Evolutionary conservation across 371 early-diverging fungal genomes (phyloP).

Genomic region (Mortierella sp.): DNA sequence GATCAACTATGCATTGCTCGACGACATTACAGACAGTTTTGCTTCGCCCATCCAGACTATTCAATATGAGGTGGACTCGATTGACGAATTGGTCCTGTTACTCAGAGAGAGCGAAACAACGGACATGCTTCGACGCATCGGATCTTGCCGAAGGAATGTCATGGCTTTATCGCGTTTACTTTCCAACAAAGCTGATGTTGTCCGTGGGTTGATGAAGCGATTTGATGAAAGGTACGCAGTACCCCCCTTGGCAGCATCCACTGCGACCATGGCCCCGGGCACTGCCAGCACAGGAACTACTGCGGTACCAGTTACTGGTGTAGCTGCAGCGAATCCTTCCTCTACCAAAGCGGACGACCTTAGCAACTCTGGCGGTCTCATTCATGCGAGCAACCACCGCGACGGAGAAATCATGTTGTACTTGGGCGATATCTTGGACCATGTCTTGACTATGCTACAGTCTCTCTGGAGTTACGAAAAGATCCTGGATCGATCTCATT

Average conservation of each 20-base stretch:
- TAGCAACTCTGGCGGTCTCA: slow-evolving; percentile 7
- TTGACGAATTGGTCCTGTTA: slow-evolving; percentile 88
- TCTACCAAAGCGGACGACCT: not conserved
- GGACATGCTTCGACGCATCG: slow-evolving; percentile 89
- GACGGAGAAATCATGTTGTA: slow-evolving; percentile 79
- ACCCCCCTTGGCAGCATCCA: slow-evolving; percentile 31
- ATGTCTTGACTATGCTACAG: slow-evolving; percentile 93
- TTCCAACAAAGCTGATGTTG: slow-evolving; percentile 81
- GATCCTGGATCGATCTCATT: slow-evolving; percentile 90
- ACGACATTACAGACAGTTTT: slow-evolving; percentile 88
- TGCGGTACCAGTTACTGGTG: slow-evolving; percentile 4
- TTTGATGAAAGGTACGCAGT: slow-evolving; percentile 61
- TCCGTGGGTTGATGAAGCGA: slow-evolving; percentile 83
- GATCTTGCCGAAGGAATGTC: slow-evolving; percentile 82
- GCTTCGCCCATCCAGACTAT: slow-evolving; percentile 81
- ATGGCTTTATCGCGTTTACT: slow-evolving; percentile 80
- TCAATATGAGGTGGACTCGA: slow-evolving; percentile 91
- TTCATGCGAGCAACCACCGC: slow-evolving; percentile 13
- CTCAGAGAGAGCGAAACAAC: slow-evolving; percentile 86
- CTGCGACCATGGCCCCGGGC: not conserved
- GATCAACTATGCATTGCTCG: slow-evolving; percentile 89
- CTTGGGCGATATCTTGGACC: slow-evolving; percentile 93
- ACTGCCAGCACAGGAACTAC: not conserved
- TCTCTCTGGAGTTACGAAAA: slow-evolving; percentile 91
- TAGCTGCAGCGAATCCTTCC: not conserved